Percentiles rank a stretch among this genome's conserved stretches.
Evolutionary conservation across 2,329 filamentous ascomycete genomes (phyloP).

Genomic region (Corniculantispora saksenae): DNA sequence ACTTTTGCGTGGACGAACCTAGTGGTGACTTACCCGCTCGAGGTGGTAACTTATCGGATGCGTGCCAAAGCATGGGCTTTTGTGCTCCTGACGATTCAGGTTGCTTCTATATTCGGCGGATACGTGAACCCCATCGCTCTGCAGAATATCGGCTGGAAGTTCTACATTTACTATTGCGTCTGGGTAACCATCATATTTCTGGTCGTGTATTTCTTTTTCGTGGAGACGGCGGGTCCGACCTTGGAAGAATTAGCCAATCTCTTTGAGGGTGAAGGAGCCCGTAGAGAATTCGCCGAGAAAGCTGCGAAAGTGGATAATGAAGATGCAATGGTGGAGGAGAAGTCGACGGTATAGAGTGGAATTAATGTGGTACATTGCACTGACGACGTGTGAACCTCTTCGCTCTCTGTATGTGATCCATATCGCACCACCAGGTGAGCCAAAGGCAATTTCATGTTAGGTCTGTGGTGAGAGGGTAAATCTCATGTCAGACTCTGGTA

Average conservation of each 20-base stretch:
- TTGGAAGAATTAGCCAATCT: constrained; percentile 36
- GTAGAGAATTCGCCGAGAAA: constrained; percentile 21
- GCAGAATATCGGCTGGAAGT: constrained; percentile 41
- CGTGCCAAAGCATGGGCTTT: constrained; percentile 44
- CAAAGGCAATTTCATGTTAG: no score
- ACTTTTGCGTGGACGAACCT: constrained; percentile 46
- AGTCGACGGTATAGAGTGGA: constrained; percentile 3
- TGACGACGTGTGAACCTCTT: background rate
- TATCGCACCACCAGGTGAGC: background rate
- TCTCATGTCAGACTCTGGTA: no score
- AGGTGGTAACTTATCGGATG: constrained; percentile 44
- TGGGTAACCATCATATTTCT: constrained; percentile 40
- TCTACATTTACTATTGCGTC: constrained; percentile 44
- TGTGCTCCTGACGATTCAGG: constrained; percentile 41
- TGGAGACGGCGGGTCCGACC: constrained; percentile 39
- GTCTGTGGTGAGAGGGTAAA: no score
- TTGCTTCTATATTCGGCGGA: constrained; percentile 38
- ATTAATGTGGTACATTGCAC: background rate
- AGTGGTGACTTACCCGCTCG: constrained; percentile 44
- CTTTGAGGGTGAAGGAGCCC: constrained; percentile 24
- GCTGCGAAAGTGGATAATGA: constrained; percentile 22
- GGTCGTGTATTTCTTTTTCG: constrained; percentile 42
- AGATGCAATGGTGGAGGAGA: constrained; percentile 15
- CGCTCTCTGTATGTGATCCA: background rate
- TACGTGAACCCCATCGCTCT: constrained; percentile 43